Evolutionary conservation across 2,329 filamentous ascomycete species (phyloP).

Genomic region (Cucurbitaria berberidis): DNA sequence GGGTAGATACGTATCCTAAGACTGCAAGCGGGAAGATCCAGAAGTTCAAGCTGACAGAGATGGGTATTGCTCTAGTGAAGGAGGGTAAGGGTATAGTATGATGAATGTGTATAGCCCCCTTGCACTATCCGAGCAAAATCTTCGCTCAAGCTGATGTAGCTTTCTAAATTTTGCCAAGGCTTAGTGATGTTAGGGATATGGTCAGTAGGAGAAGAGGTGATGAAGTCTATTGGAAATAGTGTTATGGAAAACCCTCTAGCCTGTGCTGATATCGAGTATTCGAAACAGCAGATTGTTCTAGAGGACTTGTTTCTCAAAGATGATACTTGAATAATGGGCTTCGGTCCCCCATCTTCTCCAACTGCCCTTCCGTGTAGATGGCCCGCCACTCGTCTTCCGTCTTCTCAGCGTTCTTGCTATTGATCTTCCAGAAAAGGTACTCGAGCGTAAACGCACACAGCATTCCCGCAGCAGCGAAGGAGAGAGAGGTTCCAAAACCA

Average conservation of each 20-base stretch:
- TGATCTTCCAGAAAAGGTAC: slow-evolving; percentile 40
- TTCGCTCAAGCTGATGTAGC: no score
- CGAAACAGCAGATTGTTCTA: no score
- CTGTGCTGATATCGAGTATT: no score
- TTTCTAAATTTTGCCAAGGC: no score
- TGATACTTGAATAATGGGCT: slow-evolving; percentile 50
- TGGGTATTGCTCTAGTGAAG: slow-evolving; percentile 53
- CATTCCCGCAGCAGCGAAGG: slow-evolving; percentile 28
- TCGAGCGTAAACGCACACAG: slow-evolving; percentile 24
- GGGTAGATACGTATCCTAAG: slow-evolving; percentile 84
- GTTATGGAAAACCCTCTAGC: no score
- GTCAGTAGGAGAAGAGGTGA: no score
- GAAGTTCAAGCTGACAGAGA: slow-evolving; percentile 83
- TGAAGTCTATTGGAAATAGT: no score
- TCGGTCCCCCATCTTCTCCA: slow-evolving; percentile 48
- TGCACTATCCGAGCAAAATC: no score
- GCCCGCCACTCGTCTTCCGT: slow-evolving; percentile 43
- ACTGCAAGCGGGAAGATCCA: slow-evolving; percentile 97
- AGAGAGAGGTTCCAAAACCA: slow-evolving; percentile 41
- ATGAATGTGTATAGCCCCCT: neutral
- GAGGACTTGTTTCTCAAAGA: slow-evolving; percentile 5
- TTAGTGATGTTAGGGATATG: no score
- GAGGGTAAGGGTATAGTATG: slow-evolving; percentile 29
- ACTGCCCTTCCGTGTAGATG: slow-evolving; percentile 45
- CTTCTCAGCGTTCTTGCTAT: slow-evolving; percentile 41